Conservation (phyloP, 2,329 filamentous ascomycete species). For the Cytospora piceicola region DNA sequence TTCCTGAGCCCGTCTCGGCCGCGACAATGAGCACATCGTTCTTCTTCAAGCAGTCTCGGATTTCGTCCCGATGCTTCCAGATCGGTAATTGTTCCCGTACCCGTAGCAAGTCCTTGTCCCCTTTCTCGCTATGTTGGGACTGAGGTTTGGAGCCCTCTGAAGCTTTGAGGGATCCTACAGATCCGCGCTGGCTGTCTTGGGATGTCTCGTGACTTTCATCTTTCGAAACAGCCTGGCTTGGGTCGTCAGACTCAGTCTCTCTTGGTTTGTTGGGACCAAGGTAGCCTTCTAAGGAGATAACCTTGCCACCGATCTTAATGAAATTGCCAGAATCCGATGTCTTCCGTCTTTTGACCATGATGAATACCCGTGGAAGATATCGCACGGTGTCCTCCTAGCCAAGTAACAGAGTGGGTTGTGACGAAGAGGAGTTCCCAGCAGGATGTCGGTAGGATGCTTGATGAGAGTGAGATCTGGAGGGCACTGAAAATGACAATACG, state of each 20-base stretch:
- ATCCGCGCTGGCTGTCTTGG: neutral
- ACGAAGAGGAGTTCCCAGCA: neutral
- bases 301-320: constrained; percentile 52
- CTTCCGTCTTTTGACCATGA: constrained; percentile 35
- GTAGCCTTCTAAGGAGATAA: constrained; percentile 55
- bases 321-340: constrained; percentile 42
- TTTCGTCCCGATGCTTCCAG: constrained; percentile 73
- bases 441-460: neutral
- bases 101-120: constrained; percentile 35
- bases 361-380: neutral
- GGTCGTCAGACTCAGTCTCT: constrained; percentile 6
- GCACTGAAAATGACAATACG: too few species aligned
- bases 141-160: neutral
- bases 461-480: too few species aligned
- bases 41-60: constrained; percentile 64
- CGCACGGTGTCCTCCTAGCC: neutral
- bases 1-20: constrained; percentile 94
- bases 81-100: constrained; percentile 76
- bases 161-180: neutral
- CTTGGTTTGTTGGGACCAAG: constrained; percentile 44
- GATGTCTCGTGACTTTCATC: neutral
- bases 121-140: constrained; percentile 33
- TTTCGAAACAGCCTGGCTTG: neutral
- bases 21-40: constrained; percentile 84
- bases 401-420: neutral